Evolutionary conservation across 805 yeast genomes (phyloP).

Genomic region (Candida piceae): DNA sequence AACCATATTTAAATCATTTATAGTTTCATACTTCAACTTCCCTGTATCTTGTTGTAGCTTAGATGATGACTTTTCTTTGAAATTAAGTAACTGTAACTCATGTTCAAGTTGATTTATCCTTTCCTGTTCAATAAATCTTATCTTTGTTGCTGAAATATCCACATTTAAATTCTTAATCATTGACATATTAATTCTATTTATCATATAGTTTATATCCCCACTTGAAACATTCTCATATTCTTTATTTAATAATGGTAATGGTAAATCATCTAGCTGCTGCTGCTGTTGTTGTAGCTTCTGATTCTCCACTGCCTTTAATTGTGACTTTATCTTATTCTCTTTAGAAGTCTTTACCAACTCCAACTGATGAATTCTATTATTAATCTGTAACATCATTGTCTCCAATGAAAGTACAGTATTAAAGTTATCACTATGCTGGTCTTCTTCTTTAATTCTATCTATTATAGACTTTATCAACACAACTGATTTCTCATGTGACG

Average conservation of each 20-base stretch:
- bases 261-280: slow-evolving; percentile 2
- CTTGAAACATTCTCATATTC: not conserved
- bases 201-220: slow-evolving; percentile 1
- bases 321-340: slow-evolving; percentile 2
- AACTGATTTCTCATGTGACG: slow-evolving; percentile 34
- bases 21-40: slow-evolving; percentile 24
- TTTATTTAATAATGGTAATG: not conserved
- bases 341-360: slow-evolving; percentile 10
- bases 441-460: slow-evolving; percentile 7
- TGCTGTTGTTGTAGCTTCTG: slow-evolving; percentile 3
- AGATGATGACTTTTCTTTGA: slow-evolving; percentile 23
- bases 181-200: slow-evolving; percentile 15
- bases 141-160: slow-evolving; percentile 18
- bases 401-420: slow-evolving; percentile 18
- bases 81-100: slow-evolving; percentile 25
- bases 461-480: slow-evolving; percentile 25
- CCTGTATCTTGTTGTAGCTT: slow-evolving; percentile 6
- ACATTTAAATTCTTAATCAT: slow-evolving; percentile 23
- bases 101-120: slow-evolving; percentile 27
- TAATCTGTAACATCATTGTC: slow-evolving; percentile 21
- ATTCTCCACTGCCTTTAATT: not conserved
- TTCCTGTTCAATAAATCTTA: slow-evolving; percentile 23
- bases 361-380: slow-evolving; percentile 20
- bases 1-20: slow-evolving; percentile 22
- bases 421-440: slow-evolving; percentile 13